Evolutionary conservation across 768 basidiomycete genomes (phyloP).

Genomic region (Kwoniella sp.): DNA sequence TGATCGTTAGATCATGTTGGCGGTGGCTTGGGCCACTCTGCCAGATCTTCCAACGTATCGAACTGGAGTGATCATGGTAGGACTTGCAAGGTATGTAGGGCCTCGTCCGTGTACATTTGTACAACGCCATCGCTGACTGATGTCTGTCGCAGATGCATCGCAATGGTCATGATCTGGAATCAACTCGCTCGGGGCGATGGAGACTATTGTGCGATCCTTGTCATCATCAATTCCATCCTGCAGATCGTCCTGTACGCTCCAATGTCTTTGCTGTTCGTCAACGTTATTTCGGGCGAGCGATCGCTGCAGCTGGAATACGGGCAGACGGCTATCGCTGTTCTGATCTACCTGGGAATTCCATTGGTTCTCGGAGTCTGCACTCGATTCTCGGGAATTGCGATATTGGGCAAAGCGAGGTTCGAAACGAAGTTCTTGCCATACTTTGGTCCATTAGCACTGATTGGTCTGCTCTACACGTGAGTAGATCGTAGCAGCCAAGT

Average conservation of each 20-base stretch:
- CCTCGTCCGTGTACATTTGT: neutral
- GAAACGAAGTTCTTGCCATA: conserved; percentile 66
- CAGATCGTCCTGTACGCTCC: conserved; percentile 79
- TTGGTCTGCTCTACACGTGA: conserved; percentile 76
- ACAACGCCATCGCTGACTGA: neutral
- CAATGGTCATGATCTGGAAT: conserved; percentile 73
- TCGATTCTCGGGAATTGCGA: conserved; percentile 62
- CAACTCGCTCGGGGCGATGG: conserved; percentile 69
- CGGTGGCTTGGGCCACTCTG: conserved; percentile 78
- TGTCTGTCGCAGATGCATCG: conserved; percentile 43
- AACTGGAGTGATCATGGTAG: conserved; percentile 79
- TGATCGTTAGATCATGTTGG: conserved; percentile 67
- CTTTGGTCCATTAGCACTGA: conserved; percentile 70
- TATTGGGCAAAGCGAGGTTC: conserved; percentile 61
- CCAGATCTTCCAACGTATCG: conserved; percentile 71
- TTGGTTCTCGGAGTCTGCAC: conserved; percentile 72
- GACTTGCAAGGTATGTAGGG: conserved; percentile 68
- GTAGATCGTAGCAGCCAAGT: neutral
- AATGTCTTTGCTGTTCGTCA: conserved; percentile 71
- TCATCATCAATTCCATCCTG: conserved; percentile 75
- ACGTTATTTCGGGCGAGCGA: conserved; percentile 67
- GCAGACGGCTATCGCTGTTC: conserved; percentile 47
- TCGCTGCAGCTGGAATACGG: conserved; percentile 70
- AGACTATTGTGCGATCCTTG: conserved; percentile 76
- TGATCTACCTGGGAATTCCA: conserved; percentile 75